phyloP scores from a whole-genome alignment of 202 grass and related monocot genomes.

The Digitaria exilis region DNA sequence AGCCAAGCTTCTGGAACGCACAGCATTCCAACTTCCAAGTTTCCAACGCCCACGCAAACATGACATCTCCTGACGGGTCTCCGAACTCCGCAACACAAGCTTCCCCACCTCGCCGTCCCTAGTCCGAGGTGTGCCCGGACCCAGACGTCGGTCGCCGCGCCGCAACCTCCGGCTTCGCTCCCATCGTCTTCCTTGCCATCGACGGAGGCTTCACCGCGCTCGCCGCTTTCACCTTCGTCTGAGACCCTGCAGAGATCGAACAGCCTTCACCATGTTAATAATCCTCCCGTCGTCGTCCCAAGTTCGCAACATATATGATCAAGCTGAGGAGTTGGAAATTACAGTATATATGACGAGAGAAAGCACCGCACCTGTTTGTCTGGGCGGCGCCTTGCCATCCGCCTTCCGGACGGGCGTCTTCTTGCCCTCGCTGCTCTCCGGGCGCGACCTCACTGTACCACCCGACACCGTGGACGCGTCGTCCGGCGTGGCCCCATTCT shows the following conservation, averaged over 20 bases:
- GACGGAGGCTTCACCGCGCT: slow-evolving; percentile 35
- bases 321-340: neutral
- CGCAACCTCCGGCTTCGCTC: slow-evolving; percentile 41
- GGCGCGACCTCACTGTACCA: slow-evolving; percentile 30
- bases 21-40: neutral
- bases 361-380: slow-evolving; percentile 48
- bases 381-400: slow-evolving; percentile 44
- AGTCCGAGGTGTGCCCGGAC: slow-evolving; percentile 56
- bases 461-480: slow-evolving; percentile 39
- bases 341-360: neutral
- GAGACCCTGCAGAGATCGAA: slow-evolving; percentile 50
- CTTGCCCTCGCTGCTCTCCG: slow-evolving; percentile 45
- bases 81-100: too few relatives aligned
- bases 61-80: neutral
- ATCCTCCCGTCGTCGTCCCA: too few relatives aligned
- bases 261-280: neutral
- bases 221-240: slow-evolving; percentile 40
- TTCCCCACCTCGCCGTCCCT: slow-evolving; percentile 30
- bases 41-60: neutral
- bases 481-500: slow-evolving; percentile 58
- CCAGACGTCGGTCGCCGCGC: slow-evolving; percentile 40
- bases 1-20: neutral
- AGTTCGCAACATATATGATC: neutral
- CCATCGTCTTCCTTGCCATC: slow-evolving; percentile 21
- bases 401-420: slow-evolving; percentile 48